Evolutionary conservation across 208 protist genomes (phyloP).

Genomic region (Crithidia sp.): DNA sequence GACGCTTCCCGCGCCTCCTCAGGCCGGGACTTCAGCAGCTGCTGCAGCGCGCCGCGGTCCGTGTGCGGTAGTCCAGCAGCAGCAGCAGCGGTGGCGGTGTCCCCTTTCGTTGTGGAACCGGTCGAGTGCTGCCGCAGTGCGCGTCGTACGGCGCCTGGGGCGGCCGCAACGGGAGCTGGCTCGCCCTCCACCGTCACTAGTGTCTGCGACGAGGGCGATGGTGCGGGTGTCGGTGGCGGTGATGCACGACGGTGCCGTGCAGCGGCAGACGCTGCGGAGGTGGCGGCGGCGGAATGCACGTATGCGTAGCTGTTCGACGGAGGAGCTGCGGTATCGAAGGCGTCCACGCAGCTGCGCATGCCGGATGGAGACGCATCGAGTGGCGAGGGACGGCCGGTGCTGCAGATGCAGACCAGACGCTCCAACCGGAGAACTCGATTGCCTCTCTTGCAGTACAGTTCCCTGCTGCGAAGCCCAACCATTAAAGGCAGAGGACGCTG

Average conservation of each 20-base stretch:
- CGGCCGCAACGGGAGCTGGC: constrained; percentile 4
- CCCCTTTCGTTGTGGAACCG: neutral
- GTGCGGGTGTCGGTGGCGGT: neutral
- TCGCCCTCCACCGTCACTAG: constrained; percentile 23
- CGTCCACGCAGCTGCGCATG: neutral
- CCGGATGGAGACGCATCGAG: neutral
- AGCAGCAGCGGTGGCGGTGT: neutral
- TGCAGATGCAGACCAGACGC: neutral
- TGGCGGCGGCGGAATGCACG: neutral
- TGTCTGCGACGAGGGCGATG: neutral
- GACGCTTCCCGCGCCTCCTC: too few species aligned
- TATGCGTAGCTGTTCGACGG: constrained; percentile 25
- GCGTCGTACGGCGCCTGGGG: constrained; percentile 18
- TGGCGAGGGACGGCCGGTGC: neutral
- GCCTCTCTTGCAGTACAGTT: too few species aligned
- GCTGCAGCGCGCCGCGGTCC: too few species aligned
- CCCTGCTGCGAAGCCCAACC: too few species aligned
- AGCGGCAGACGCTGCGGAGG: too few species aligned
- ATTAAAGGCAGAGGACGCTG: too few species aligned
- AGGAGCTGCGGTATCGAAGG: neutral
- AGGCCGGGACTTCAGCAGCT: too few species aligned
- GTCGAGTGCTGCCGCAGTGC: constrained; percentile 8
- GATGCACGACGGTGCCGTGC: neutral
- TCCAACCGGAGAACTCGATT: neutral
- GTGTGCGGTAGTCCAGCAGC: too few species aligned